Conservation (phyloP, 2,329 filamentous ascomycete genomes). For the Phyllosticta citriasiana region DNA sequence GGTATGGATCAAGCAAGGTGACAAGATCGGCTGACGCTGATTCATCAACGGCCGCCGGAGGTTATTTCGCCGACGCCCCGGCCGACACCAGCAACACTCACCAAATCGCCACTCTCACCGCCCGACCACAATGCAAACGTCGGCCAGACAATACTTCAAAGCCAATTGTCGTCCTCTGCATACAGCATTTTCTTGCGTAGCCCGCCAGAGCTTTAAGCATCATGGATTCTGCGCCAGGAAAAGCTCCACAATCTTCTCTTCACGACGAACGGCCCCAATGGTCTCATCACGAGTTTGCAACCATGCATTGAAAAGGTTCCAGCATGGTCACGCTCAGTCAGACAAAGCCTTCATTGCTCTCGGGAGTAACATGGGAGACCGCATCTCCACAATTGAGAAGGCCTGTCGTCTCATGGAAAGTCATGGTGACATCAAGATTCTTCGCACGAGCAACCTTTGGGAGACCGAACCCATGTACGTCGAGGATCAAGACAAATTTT, state of each 20-base stretch:
- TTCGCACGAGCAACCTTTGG: constrained; percentile 78
- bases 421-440: constrained; percentile 57
- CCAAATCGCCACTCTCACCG: not conserved
- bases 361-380: constrained; percentile 85
- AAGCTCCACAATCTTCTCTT: not conserved
- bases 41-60: not conserved
- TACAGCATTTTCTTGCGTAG: not conserved
- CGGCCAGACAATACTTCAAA: not conserved
- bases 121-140: not conserved
- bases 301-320: not conserved
- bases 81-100: not conserved
- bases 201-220: not conserved
- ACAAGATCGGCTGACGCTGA: not conserved
- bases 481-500: constrained; percentile 72
- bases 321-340: not conserved
- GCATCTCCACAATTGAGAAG: constrained; percentile 72
- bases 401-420: constrained; percentile 69
- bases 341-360: constrained; percentile 69
- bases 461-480: constrained; percentile 98
- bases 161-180: not conserved
- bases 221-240: not conserved
- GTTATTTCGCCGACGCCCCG: not conserved
- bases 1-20: not conserved
- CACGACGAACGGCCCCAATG: not conserved
- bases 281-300: not conserved